Base-by-base conservation (phyloP, 768 basidiomycete species). In the Chalciporus pseudorubinellus region DNA sequence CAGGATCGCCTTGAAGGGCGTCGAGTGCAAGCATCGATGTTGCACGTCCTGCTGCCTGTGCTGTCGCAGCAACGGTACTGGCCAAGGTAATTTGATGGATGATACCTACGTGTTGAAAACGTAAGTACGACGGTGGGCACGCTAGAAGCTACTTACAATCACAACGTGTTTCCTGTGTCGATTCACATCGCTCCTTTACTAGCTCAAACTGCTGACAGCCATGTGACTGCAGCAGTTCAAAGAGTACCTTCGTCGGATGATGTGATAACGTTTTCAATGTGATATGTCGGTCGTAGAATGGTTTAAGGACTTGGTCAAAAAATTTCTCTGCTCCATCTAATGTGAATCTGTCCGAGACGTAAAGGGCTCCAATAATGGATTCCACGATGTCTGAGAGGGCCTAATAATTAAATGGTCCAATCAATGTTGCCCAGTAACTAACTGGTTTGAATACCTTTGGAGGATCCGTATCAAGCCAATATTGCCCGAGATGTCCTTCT, bases 351-450 rank as follows among this genome's bases (percentile, higher is more conserved):
- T 92, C 89, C 19, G 84, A 87, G 55, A 93, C 78, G 68, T 85
- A 89, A 44, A 91, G 70, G 10, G 89, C 91, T 9, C 89, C 92
- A 31, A 90, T 73, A 36, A 89, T 74, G 3, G 90, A 84, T 67
- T 94, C 91, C 19, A 93, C 77, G 22, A 92, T 75, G 65, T 92
- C 89, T 8, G 88, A 87, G 18, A 93, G 74, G 9, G 76, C 79
- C 91, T 92, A 62, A 18, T 52, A 10, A n/a, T 31, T 31, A 22
- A 36, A 36, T 36, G 34, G 16, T 36, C 16, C 26, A 46, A 26
- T 63, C 22, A 51, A 28, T 21, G 48, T 39, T 39, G 11, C 39
- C n/a, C 39, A 19, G 43, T 50, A 40, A 29, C 48, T n/a, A 21
- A 8, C 18, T 4, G 18, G 12, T 20, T 40, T 20, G 16, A 54